phyloP scores from a whole-genome alignment of 2,329 filamentous ascomycete genomes.

The Neofusicoccum cordaticola region DNA sequence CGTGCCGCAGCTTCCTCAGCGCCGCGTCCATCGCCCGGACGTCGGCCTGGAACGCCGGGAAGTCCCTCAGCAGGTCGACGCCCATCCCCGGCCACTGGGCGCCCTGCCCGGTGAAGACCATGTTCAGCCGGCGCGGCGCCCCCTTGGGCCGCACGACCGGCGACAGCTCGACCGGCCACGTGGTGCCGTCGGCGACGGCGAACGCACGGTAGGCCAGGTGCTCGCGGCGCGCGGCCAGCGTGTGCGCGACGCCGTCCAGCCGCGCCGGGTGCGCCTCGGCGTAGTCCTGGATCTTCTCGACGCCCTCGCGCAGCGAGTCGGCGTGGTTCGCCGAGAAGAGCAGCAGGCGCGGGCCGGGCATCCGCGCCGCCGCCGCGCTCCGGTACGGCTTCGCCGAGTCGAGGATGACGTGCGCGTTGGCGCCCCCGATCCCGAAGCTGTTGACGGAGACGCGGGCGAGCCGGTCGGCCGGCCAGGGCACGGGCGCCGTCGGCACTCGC shows the following conservation, averaged over 20 bases:
- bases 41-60: not conserved
- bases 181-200: constrained; percentile 1
- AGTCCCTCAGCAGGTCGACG: not conserved
- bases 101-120: constrained; percentile 19
- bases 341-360: constrained; percentile 17
- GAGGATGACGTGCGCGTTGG: constrained; percentile 17
- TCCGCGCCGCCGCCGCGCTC: not conserved
- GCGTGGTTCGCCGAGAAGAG: constrained; percentile 23
- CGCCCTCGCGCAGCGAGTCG: constrained; percentile 16
- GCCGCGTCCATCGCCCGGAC: not conserved
- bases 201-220: constrained; percentile 18
- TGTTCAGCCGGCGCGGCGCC: not conserved
- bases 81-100: constrained; percentile 6
- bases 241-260: constrained; percentile 21
- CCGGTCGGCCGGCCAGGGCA: constrained; percentile 9
- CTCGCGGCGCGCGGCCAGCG: constrained; percentile 19
- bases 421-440: constrained; percentile 16
- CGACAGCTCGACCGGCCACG: not conserved
- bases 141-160: not conserved
- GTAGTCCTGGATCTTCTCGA: constrained; percentile 4
- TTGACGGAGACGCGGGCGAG: constrained; percentile 18
- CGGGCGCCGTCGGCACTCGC: constrained; percentile 12
- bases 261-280: not conserved
- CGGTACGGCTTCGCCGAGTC: not conserved
- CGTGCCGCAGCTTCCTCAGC: not conserved